Base-by-base conservation (phyloP, 2,329 filamentous ascomycete genomes). In the Atkinsonella texensis region DNA sequence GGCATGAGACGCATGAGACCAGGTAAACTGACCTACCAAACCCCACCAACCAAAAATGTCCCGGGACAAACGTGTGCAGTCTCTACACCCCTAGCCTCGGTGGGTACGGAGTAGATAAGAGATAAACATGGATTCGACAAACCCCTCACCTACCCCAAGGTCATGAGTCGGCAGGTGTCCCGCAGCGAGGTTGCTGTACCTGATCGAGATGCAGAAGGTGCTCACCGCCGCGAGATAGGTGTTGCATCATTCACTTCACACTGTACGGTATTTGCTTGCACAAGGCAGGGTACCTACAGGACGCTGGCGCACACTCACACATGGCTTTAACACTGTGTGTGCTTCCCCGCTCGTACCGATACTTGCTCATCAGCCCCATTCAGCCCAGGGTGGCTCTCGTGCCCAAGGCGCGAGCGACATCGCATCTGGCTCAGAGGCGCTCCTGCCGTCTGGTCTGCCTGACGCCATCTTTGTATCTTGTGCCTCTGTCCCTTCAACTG, bases 331-430 rank as follows among this genome's bases (percentile, higher is more conserved):
- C 32, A 39, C 46, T 20, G 46, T 47, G 13, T 12, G 1, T 6
- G 15, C 8, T 23, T 2, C 18, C 31, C 31, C 28, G 35, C 32
- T 8, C 35, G 46, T 41, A 48, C 46, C 46, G 15, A 31, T 28
- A 48, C 46, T 40, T 48, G 17, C 46, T 48, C 46, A 48, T n/a
- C 35, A 31, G 13, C 20, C 38, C 35, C 46, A 31, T 48, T 35
- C 33, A 31, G 23, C 17, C 33, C 18, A 39, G 20, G 28, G 46
- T n/a, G 38, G 46, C 35, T 40, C 46, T 40, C 10, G 17, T 48
- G 46, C 17, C 46, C 46, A 17, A 31, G 18, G 10, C 43, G 20
- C 20, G 20, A 23, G 20, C 20, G 20, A 23, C 20, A 23, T 23
- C 20, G 20, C 20, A 23, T 23, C 46, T 38, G 41, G 31, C 44